Percentiles rank a stretch among this genome's conserved stretches.
phyloP scores from a whole-genome alignment of 2,329 filamentous ascomycete genomes.

The Thelonectria blattea region DNA sequence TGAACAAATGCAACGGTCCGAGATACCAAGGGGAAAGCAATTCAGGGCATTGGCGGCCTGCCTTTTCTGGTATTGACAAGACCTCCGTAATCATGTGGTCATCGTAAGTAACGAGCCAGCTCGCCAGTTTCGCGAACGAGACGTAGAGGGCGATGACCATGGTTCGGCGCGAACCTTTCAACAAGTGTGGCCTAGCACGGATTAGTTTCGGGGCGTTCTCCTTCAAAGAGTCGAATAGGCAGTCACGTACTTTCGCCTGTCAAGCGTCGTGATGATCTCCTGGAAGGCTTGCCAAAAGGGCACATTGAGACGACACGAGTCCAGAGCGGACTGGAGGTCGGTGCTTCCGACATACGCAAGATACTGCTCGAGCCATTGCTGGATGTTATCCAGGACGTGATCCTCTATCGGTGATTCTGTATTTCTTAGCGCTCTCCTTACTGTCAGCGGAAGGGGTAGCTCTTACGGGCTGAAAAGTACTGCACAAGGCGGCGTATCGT shows the following conservation, averaged over 20 bases:
- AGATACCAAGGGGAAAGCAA: slow-evolving; percentile 49
- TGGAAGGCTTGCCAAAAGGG: slow-evolving; percentile 61
- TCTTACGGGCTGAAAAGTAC: slow-evolving; percentile 45
- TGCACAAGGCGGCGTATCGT: slow-evolving; percentile 45
- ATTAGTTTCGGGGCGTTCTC: slow-evolving; percentile 8
- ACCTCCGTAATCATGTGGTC: slow-evolving; percentile 29
- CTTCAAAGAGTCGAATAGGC: not conserved
- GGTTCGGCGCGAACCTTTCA: slow-evolving; percentile 38
- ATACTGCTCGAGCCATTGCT: slow-evolving; percentile 58
- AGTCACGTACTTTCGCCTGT: slow-evolving; percentile 48
- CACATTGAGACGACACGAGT: slow-evolving; percentile 52
- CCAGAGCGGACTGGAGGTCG: slow-evolving; percentile 44
- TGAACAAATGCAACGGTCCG: slow-evolving; percentile 47
- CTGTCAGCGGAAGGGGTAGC: not conserved
- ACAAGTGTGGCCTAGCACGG: slow-evolving; percentile 34
- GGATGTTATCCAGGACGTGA: slow-evolving; percentile 51
- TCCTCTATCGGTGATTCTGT: slow-evolving; percentile 52
- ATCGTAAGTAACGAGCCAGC: slow-evolving; percentile 60
- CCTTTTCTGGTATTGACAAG: slow-evolving; percentile 10
- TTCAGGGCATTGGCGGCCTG: slow-evolving; percentile 29
- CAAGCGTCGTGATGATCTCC: slow-evolving; percentile 49
- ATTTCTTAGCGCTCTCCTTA: slow-evolving; percentile 33
- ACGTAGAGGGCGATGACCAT: slow-evolving; percentile 45
- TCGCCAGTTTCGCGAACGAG: slow-evolving; percentile 56
- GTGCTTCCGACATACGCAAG: slow-evolving; percentile 48